Base-by-base conservation (phyloP, 345 rosid species). In the Passiflora organensis region DNA sequence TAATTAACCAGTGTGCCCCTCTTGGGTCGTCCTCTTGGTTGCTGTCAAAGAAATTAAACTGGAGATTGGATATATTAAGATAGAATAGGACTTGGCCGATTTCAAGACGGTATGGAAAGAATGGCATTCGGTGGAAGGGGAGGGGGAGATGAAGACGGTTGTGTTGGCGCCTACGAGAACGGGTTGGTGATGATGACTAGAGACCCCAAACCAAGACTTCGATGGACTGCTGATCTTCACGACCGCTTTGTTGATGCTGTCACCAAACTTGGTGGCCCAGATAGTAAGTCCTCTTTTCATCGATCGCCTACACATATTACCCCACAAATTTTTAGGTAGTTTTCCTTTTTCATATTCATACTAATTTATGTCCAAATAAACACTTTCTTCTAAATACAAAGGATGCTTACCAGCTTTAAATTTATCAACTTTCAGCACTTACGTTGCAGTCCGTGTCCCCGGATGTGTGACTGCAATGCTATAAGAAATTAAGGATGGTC, bases 201-300 rank as follows among this genome's bases (percentile, higher is more conserved):
- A 77, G 96, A 88, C 70, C 90, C 93, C 8, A 91, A 85, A 73
- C 96, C 96, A 2, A 70, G 91, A 58, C 80, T 84, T 17, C 59
- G 87, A 53, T 84, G 91, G 87, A 79, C 91, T 12, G 59, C 83
- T 17, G 87, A 81, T 60, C 91, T 84, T 45, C 91, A 81, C 43
- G 78, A 79, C 32, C 76, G 82, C 14, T 84, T 81, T 41, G 85
- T 84, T 53, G 85, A 77, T 18, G 91, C 87, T 18, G 91, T 84
- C 60, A 65, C 83, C 32, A 73, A 76, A 56, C 91, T 84, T 15
- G 91, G 91, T 20, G 91, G 91, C 19, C 87, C 91, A n/a, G 58
- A 78, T 14, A 81, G 91, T 79, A 61, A 64, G 78, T 62, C 10
- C 11, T 10, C 22, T 21, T 13, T 6, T 46, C 6, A 10, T 28